A percentile compares a stretch with the other conserved stretches of the same genome.
These are phyloP conservation scores for Fomitopsis schrenkii DNA, from an alignment of 1,284 basidiomycete species.

Conservation along the genomic window DNA sequence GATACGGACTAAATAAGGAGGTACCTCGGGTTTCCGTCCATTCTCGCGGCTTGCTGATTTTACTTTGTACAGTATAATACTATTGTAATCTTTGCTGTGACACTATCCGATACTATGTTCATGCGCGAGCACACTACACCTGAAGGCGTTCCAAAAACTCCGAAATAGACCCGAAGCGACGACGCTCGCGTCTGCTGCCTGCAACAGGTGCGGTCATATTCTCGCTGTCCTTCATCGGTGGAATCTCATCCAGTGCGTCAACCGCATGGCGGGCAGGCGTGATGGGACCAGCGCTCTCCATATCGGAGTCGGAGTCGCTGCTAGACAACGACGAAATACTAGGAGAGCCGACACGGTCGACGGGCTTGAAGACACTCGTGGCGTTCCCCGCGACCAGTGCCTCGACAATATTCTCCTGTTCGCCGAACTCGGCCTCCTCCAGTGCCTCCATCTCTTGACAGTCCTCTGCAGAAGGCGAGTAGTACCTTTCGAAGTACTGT, in stretches of 20 bases:
- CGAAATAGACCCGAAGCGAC: not conserved
- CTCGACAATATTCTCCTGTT: not conserved
- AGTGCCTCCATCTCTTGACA: not conserved
- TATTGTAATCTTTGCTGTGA: not conserved
- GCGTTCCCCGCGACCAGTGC: not conserved
- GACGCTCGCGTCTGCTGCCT: not conserved
- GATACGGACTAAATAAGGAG: not conserved
- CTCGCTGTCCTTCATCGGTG: conserved; percentile 11
- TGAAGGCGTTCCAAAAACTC: not conserved
- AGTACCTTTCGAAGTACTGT: conserved; percentile 5
- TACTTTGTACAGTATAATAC: not conserved
- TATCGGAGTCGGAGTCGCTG: conserved; percentile 8
- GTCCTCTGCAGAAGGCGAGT: not conserved
- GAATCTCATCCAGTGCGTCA: conserved; percentile 11
- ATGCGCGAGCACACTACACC: not conserved
- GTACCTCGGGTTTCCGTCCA: not conserved
- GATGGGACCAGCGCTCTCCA: conserved; percentile 13
- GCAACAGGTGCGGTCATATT: conserved; percentile 3
- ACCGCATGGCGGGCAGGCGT: conserved; percentile 16
- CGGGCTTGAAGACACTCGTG: conserved; percentile 9
- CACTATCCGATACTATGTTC: not conserved
- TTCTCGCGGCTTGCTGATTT: not conserved
- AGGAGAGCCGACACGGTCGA: conserved; percentile 7
- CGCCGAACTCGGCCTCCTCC: not conserved
- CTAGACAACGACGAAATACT: not conserved